A percentile compares a stretch with the other conserved stretches of the same genome.
phyloP scores from a whole-genome alignment of 106 monocot genomes.

The Phalaenopsis aphrodite region DNA sequence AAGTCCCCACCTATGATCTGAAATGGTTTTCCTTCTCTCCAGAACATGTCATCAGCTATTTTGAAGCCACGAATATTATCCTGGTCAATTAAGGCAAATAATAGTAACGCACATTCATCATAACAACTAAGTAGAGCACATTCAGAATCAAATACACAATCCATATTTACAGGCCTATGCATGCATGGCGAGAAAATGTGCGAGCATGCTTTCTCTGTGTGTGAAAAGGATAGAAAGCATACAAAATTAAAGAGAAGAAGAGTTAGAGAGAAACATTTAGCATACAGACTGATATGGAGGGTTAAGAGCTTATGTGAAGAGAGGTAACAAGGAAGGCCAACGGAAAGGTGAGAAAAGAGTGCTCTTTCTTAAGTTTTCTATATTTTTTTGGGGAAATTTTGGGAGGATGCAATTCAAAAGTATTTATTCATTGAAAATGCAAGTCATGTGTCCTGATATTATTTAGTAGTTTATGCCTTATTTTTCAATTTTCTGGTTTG shows the following conservation, averaged over 20 bases:
- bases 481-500: not conserved
- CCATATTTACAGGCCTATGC: not conserved
- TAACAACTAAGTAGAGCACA: not conserved
- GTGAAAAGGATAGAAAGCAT: not conserved
- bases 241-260: not conserved
- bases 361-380: too few relatives aligned
- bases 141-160: not conserved
- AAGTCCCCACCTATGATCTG: slow-evolving; percentile 89
- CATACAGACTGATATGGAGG: not conserved
- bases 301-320: not conserved
- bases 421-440: not conserved
- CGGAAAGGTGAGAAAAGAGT: not conserved
- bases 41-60: slow-evolving; percentile 73
- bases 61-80: slow-evolving; percentile 34
- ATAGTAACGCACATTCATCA: not conserved
- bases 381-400: too few relatives aligned
- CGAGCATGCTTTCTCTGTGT: not conserved
- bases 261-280: not conserved
- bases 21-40: slow-evolving; percentile 68
- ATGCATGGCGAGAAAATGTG: not conserved
- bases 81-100: slow-evolving; percentile 10
- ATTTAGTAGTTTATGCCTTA: not conserved
- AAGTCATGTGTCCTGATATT: not conserved
- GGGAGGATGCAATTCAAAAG: not conserved
- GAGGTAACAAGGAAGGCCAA: not conserved